These are phyloP conservation scores for Knufia petricola DNA, from an alignment of 2,329 filamentous ascomycete genomes.

Conservation along the genomic window DNA sequence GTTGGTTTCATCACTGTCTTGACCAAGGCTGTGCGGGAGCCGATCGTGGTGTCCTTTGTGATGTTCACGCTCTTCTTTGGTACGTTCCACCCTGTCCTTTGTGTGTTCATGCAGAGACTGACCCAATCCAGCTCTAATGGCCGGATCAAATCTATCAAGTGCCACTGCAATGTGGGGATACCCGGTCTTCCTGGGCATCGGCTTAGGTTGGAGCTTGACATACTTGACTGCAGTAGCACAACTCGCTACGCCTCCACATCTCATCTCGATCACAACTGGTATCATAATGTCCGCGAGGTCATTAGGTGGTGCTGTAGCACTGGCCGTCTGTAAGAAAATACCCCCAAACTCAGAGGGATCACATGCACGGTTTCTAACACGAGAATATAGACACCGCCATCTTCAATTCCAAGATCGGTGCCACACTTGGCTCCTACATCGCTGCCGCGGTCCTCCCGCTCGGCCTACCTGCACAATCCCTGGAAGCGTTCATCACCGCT, in stretches of 20 bases:
- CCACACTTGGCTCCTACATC: constrained; percentile 10
- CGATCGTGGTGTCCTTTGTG: constrained; percentile 11
- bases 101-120: not conserved
- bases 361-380: too few relatives aligned
- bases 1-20: constrained; percentile 1
- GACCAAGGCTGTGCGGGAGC: constrained; percentile 8
- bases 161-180: constrained; percentile 13
- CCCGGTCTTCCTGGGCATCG: constrained; percentile 11
- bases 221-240: constrained; percentile 12
- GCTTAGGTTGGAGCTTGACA: constrained; percentile 10
- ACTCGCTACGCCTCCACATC: constrained; percentile 13
- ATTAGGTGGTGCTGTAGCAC: constrained; percentile 11
- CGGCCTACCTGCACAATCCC: constrained; percentile 8
- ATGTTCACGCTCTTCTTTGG: constrained; percentile 12
- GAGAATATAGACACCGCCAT: constrained; percentile 12
- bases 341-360: not conserved
- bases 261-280: constrained; percentile 14
- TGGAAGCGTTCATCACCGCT: constrained; percentile 12
- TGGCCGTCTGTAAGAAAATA: constrained; percentile 10
- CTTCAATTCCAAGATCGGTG: constrained; percentile 14
- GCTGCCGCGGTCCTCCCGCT: constrained; percentile 11
- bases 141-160: constrained; percentile 8
- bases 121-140: constrained; percentile 11
- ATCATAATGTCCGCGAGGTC: constrained; percentile 12
- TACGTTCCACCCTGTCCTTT: not conserved